Conservation (phyloP, 495 filamentous ascomycete genomes). For the Immersiella caudata region DNA sequence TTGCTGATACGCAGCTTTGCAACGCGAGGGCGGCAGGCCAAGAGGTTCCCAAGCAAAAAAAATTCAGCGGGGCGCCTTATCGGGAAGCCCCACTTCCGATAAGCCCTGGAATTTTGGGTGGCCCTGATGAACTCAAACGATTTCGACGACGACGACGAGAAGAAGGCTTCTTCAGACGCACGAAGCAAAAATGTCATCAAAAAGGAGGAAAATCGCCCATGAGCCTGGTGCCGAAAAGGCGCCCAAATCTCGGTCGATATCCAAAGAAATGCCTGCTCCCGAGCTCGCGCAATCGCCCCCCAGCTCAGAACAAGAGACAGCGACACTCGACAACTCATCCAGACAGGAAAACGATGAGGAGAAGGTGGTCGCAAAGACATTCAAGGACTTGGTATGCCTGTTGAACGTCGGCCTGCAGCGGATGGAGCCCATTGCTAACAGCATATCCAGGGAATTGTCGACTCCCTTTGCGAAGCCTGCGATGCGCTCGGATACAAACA, state of each 20-base stretch:
- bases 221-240: constrained; percentile 11
- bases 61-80: constrained; percentile 41
- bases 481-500: constrained; percentile 75
- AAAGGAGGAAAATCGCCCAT: constrained; percentile 33
- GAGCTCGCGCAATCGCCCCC: constrained; percentile 13
- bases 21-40: not conserved
- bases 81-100: constrained; percentile 33
- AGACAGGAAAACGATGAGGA: constrained; percentile 19
- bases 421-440: constrained; percentile 14
- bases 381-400: constrained; percentile 71
- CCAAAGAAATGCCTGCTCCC: constrained; percentile 10
- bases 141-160: not conserved
- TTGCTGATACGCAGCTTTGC: not conserved
- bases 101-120: constrained; percentile 29
- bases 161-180: not conserved
- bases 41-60: constrained; percentile 25
- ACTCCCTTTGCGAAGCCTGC: constrained; percentile 86
- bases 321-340: constrained; percentile 29
- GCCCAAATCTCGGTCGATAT: not conserved
- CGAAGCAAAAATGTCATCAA: constrained; percentile 30
- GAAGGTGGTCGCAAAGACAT: constrained; percentile 60
- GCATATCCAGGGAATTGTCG: constrained; percentile 67
- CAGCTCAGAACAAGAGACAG: constrained; percentile 27
- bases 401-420: no score
- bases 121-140: constrained; percentile 6